Evolutionary conservation across 768 basidiomycete genomes (phyloP), one percentile per base, ranked within the genome.

Genomic region (Albatrellus ellisii): DNA sequence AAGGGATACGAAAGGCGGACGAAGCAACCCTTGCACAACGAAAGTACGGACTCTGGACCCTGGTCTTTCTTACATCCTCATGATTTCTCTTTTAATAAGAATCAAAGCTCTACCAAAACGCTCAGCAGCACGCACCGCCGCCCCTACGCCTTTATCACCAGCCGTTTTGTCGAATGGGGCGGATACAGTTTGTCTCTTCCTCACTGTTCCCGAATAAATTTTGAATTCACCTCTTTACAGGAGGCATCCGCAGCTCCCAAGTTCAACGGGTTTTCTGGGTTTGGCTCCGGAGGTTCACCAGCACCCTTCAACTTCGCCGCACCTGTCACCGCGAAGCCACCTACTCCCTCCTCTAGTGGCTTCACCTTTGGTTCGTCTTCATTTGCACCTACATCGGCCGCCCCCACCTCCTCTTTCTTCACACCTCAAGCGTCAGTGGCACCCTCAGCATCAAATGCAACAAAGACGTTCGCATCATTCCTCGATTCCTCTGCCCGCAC

Each of bases 81-180:
- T 22, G n/a, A 43, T n/a, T 44, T 24, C 22, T 17, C 12, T 6
- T 15, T 10, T 27, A 35, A 24, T 12, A 40, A 86, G 83, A 54
- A 84, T 86, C 56, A 71, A 70, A 39, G 72, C 59, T 20, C 60
- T 86, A 21, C 83, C 83, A 0, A 78, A 73, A 49, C 67, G 70
- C 17, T 36, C 35, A 14, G 12, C 14, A 10, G 20, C 35, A 29
- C 35, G 35, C 17, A 47, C 26, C 51, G 64, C 35, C 25, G 35
- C 35, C 6, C 6, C 17, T 17, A 20, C 21, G 9, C 35, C 35
- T 18, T 22, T 22, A 24, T 21, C 35, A 21, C 17, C n/a, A n/a
- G n/a, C n/a, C n/a, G n/a, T n/a, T n/a, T n/a, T n/a, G n/a, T n/a
- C n/a, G n/a, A n/a, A n/a, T n/a, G n/a, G n/a, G n/a, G n/a, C n/a